Evolutionary conservation across 2,329 filamentous ascomycete genomes (phyloP), one percentile per base, ranked within the genome.

Genomic region (Botrytis sinoallii): DNA sequence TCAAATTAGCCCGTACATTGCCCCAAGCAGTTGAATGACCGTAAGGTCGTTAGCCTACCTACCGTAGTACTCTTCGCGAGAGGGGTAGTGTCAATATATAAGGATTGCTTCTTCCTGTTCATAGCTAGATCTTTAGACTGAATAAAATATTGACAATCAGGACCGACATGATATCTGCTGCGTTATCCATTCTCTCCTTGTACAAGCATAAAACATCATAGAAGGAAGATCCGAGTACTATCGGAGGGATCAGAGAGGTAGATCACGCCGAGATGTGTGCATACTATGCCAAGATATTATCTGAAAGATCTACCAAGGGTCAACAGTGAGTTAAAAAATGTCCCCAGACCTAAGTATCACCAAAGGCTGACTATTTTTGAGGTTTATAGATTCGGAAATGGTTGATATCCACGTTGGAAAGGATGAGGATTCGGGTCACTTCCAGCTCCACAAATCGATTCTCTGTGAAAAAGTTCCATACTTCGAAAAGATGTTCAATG

Each of bases 391-490:
- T 18, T 65, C 44, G 4, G 73, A 73, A 32, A 75, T 73, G 60
- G 67, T 75, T 18, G 46, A 73, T n/a, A 67, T 75, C 12, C 29
- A 42, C n/a, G 67, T 74, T 3, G 73, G 73, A n/a, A 40, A 38
- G 6, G 60, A 63, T 18, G 35, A 52, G 7, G 40, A 66, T 25
- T 66, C 70, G 25, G 74, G 44, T 32, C 22, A 67, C 3, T 71
- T 71, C 32, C 29, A 44, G 4, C 63, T 76, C 29, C 66, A 76
- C 29, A 74, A 75, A 22, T 35, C 38, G 3, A 52, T 73, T 16
- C 40, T 75, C 3, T 75, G 70, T 71, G 52, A 69, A 10, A 75
- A 74, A 46, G 42, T 76, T 16, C 76, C 75, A 1, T 77, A 75
- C 40, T 77, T 75, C 38, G 38, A 69, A 18, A 75, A 74, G 57